Base-by-base conservation (phyloP, 2,329 filamentous ascomycete genomes). In the Aaosphaeria pasadenensis region DNA sequence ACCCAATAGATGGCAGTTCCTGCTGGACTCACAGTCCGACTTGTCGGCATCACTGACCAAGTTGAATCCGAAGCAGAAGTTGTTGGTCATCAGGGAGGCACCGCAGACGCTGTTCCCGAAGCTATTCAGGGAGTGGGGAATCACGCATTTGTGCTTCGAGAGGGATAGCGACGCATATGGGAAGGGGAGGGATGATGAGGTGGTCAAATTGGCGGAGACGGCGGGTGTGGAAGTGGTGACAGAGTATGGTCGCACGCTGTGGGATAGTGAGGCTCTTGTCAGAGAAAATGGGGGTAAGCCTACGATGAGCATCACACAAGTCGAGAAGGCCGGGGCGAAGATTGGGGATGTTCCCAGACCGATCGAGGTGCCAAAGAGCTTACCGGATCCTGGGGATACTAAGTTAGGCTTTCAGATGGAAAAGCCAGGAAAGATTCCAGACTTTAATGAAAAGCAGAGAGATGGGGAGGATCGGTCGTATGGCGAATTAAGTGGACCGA, bases 91-190 rank as follows among this genome's bases (percentile, higher is more conserved):
- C 11, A 78, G 88, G 30, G 87, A 90, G 70, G 85, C 80, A 0
- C 87, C 87, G 0, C 84, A 87, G 60, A 88, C 83, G 0, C 67
- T 90, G 1, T 76, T 91, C 3, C 83, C 84, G 1, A 89, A 89
- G 66, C 72, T 91, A 1, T 87, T 89, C 75, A 82, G 83, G 57
- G 78, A 80, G 13, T 91, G 87, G 88, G 78, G 80, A 1, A 82
- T 89, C 29, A 88, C 86, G 0, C 87, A 91, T 68, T 70, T 91
- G 5, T 87, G 90, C 0, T 91, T 90, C 57, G 88, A 91, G 64
- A 87, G 86, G 59, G 88, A 91, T 58, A 89, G 86, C 0, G 88
- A 91, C 71, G 76, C 84, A 0, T 91, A 91, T 69, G 86, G 76
- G 4, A 76, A 80, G 11, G 78, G 83, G 38, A 72, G 88, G 43